Conservation (phyloP, 129 eudicot species). For the Flaveria sonorensis region DNA sequence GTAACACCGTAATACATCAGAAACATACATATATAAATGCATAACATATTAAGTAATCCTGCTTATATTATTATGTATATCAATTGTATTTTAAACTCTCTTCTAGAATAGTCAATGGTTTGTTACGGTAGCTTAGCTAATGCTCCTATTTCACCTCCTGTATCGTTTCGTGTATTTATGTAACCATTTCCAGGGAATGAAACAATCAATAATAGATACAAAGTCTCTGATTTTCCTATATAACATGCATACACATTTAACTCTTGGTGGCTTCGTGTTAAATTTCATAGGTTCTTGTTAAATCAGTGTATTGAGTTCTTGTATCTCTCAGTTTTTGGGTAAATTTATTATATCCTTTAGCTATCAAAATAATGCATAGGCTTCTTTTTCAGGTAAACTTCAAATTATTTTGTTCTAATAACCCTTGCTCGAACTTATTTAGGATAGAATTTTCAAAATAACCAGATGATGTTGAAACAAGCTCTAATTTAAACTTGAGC, state of each 20-base stretch:
- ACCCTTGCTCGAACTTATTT: not conserved
- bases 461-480: not conserved
- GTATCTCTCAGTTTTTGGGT: not conserved
- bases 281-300: constrained; percentile 4
- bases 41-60: too few species aligned
- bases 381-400: constrained; percentile 3
- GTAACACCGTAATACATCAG: not conserved
- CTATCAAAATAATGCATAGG: not conserved
- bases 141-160: too few species aligned
- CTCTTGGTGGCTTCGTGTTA: constrained; percentile 3
- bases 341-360: not conserved
- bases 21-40: not conserved
- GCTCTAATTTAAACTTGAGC: constrained; percentile 3
- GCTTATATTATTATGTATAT: too few species aligned
- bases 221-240: too few species aligned
- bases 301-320: not conserved
- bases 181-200: too few species aligned
- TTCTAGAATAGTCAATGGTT: too few species aligned
- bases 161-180: too few species aligned
- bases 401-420: not conserved
- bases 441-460: not conserved
- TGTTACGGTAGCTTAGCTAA: too few species aligned
- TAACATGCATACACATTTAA: not conserved
- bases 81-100: too few species aligned
- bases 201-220: too few species aligned